Percentiles rank a stretch among this genome's conserved stretches.
These are phyloP conservation scores for Steccherinum ochraceum DNA, from an alignment of 768 basidiomycete species.

Conservation along the genomic window DNA sequence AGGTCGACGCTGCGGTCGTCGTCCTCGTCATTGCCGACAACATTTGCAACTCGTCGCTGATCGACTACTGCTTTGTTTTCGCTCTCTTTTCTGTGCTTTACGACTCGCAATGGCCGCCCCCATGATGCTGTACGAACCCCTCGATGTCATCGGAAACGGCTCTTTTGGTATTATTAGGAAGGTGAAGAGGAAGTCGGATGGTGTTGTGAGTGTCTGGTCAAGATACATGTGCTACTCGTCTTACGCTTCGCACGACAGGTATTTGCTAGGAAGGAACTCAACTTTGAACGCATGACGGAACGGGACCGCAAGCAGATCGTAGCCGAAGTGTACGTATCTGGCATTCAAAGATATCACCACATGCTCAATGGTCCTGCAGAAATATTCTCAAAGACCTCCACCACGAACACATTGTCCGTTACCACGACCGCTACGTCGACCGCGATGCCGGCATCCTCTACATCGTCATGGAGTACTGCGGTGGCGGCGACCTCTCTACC, in stretches of 20 bases:
- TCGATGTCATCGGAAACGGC: slow-evolving; percentile 94
- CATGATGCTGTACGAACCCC: slow-evolving; percentile 76
- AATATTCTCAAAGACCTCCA: slow-evolving; percentile 95
- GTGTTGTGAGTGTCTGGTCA: slow-evolving; percentile 67
- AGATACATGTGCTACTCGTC: too few species aligned
- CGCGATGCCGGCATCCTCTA: slow-evolving; percentile 86
- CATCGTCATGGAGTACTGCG: slow-evolving; percentile 99
- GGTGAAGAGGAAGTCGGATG: slow-evolving; percentile 80
- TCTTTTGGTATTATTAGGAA: slow-evolving; percentile 98
- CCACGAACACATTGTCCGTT: slow-evolving; percentile 95
- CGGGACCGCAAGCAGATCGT: slow-evolving; percentile 96
- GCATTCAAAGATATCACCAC: neutral
- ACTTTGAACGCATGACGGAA: slow-evolving; percentile 96
- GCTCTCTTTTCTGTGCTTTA: too few species aligned
- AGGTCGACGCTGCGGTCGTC: too few species aligned
- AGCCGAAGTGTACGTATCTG: slow-evolving; percentile 82
- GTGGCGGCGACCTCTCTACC: slow-evolving; percentile 87
- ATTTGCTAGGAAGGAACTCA: slow-evolving; percentile 91
- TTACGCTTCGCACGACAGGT: slow-evolving; percentile 34
- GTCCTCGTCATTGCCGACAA: too few species aligned
- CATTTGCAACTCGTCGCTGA: too few species aligned
- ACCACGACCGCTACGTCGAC: slow-evolving; percentile 90
- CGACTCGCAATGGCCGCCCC: slow-evolving; percentile 30
- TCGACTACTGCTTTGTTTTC: too few species aligned
- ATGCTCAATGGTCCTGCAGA: slow-evolving; percentile 32